Percentiles rank a stretch among this genome's conserved stretches.
Conservation (phyloP, 331 rosid genomes). For the Arachis monticola region DNA sequence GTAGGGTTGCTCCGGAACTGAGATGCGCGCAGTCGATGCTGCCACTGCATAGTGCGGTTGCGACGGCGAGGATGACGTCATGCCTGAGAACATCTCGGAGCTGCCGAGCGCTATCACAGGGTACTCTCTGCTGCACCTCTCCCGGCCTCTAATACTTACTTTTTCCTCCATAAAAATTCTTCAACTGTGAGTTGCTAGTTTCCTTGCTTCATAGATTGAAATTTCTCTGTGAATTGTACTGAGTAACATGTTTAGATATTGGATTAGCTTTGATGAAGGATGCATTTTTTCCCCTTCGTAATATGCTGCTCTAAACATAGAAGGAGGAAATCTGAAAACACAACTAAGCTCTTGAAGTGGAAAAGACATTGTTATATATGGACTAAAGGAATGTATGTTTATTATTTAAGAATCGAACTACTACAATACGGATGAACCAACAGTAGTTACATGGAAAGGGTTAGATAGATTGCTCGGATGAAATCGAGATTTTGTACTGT, state of each 20-base stretch:
- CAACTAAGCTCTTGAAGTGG: neutral
- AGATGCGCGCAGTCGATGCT: constrained; percentile 74
- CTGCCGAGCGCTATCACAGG: constrained; percentile 88
- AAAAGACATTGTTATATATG: neutral
- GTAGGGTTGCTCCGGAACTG: constrained; percentile 62
- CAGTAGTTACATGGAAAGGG: neutral
- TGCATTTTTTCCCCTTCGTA: neutral
- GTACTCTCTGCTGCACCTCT: constrained; percentile 97
- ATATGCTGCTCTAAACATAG: neutral
- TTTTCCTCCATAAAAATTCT: constrained; percentile 47
- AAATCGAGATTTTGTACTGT: neutral
- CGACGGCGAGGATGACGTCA: constrained; percentile 77
- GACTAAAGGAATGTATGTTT: neutral
- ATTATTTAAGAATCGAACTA: neutral
- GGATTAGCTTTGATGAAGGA: neutral
- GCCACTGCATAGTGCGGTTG: constrained; percentile 79
- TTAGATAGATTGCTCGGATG: neutral
- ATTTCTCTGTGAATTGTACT: neutral
- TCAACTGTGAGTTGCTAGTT: constrained; percentile 69
- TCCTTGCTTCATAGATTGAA: constrained; percentile 43
- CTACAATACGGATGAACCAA: neutral
- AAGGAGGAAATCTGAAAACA: neutral
- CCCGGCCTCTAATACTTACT: constrained; percentile 80
- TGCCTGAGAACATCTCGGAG: constrained; percentile 71
- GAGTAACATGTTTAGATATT: neutral